Base-by-base conservation (phyloP, 106 monocot genomes). In the Gastrodia elata region DNA sequence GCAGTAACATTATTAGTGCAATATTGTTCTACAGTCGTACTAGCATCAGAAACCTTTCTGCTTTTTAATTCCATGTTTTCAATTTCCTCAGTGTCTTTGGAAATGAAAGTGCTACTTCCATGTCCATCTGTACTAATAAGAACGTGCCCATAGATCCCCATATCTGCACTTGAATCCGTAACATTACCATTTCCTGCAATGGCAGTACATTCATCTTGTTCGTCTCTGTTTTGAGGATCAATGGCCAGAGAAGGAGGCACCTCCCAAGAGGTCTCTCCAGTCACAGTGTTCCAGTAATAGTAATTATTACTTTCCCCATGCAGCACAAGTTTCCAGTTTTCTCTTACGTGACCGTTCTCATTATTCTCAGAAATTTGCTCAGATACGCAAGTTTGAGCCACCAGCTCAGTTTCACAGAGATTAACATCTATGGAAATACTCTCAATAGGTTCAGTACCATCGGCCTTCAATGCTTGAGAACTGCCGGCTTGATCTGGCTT, bases 261-360 rank as follows among this genome's bases (percentile, higher is more conserved):
- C 39, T 89, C 93, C 98, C 98, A 99, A 35, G 93, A 93, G 68
- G 98, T 99, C 77, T 99, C 93, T 20, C 98, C 98, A 18, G 98
- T 99, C 70, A 82, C 46, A 20, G 85, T 91, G 74, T 99, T 99
- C 98, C 98, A 99, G 49, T 91, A 99, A 76, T 99, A 99, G 74
- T 83, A 91, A 36, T 77, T 82, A 74, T 87, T 87, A 59, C 85
- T 99, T 77, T 91, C 80, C 43, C 83, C 93, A 84, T 93, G 83
- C 81, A 93, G 73, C 33, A 91, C 84, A 58, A 86, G 28, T 77
- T 99, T 93, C 98, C 98, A 99, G 24, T 72, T 80, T 74, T 77
- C 86, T 84, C 75, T 46, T 20, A 74, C 34, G 77, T 93, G 88
- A 70, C 73, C 82, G 57, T 72, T 39, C 26, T 44, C 70, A 77